Base-by-base conservation (phyloP, 2,329 filamentous ascomycete genomes). In the Fusarium sp. region DNA sequence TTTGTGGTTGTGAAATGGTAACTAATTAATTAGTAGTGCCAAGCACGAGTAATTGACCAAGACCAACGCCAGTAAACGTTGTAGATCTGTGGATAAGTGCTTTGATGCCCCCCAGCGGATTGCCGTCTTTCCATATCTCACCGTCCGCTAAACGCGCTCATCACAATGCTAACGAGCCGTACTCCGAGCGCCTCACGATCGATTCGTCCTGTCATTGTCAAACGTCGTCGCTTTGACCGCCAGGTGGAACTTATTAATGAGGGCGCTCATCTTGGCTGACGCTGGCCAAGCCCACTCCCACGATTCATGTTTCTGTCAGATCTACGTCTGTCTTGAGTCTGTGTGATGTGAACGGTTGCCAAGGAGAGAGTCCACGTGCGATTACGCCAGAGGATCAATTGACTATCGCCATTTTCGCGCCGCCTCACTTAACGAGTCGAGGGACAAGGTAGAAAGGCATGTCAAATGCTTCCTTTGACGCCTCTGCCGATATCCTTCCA, bases 101-200 rank as follows among this genome's bases (percentile, higher is more conserved):
- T 31, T 31, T 31, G 28, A 31, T 13, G 28, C 19, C 19, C 28
- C 28, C 28, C 28, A 31, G 28, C 28, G 28, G 28, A 31, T 11
- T 31, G 28, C 28, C 28, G 28, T 31, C 28, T 31, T 31, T 31
- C 28, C 26, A 44, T 19, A 44, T 24, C 46, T 58, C 60, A 65
- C 62, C 59, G 62, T 57, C 22, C 44, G 42, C 54, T 52, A 65
- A 31, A 58, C 11, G 36, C 9, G 56, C 56, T 22, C 62, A 44
- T 52, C 40, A 47, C 31, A 52, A 24, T 40, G 50, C 46, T 42
- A 44, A 34, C 36, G 38, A 43, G 10, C 33, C 19, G 36, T 26
- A 39, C 40, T 24, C 34, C 43, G 53, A 62, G 31, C 21, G 19
- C 22, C 17, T 36, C 26, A 22, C 9, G 22, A 36, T 31, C 15